Conservation (phyloP, 169 alveolate genomes). For the Plasmodium relictum region DNA sequence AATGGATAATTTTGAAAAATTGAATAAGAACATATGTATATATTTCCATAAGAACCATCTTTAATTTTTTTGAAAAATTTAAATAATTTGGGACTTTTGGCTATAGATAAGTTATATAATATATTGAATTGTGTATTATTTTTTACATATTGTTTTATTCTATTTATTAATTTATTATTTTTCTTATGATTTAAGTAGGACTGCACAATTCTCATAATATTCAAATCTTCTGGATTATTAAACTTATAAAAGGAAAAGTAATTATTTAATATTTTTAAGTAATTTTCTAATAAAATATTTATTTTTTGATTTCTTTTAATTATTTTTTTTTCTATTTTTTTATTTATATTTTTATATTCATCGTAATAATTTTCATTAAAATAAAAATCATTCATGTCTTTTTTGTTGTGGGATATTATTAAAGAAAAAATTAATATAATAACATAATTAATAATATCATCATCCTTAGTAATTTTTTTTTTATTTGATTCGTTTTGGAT, state of each 20-base stretch:
- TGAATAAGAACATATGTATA: conserved; percentile 23
- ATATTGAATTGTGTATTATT: conserved; percentile 4
- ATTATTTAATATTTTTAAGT: conserved; percentile 13
- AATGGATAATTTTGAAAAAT: conserved; percentile 6
- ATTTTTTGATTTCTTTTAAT: neutral
- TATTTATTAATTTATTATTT: neutral
- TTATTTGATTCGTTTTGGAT: too few species aligned
- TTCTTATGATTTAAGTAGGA: neutral
- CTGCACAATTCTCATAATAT: conserved; percentile 57
- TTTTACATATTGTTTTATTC: neutral
- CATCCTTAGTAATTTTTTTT: too few species aligned
- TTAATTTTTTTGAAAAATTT: conserved; percentile 25
- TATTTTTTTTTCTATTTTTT: neutral
- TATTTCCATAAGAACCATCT: conserved; percentile 35
- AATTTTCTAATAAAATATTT: neutral
- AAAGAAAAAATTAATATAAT: conserved; percentile 35
- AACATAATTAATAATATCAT: neutral
- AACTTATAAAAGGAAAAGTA: conserved; percentile 3
- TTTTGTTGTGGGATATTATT: conserved; percentile 34
- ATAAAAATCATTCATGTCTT: conserved; percentile 38
- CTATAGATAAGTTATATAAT: conserved; percentile 31
- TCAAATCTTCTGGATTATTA: conserved; percentile 17
- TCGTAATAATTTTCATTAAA: conserved; percentile 67
- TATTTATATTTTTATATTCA: conserved; percentile 6
- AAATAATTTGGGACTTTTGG: conserved; percentile 11